These are phyloP conservation scores for Pyronema domesticum DNA, from an alignment of 495 filamentous ascomycete species.

Conservation along the genomic window DNA sequence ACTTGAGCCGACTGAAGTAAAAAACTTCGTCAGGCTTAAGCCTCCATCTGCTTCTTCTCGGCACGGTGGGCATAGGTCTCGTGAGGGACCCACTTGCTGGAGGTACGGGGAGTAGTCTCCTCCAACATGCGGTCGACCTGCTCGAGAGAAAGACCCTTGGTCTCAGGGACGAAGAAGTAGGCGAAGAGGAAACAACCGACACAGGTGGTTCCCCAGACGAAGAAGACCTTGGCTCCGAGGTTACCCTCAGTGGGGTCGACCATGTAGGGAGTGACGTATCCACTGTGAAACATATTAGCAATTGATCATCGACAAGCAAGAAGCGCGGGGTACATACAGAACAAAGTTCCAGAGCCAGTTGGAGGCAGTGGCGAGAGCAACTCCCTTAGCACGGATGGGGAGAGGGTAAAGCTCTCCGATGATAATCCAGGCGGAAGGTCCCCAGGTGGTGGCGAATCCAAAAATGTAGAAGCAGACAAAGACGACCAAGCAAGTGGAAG, in stretches of 20 bases:
- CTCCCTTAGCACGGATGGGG: constrained; percentile 50
- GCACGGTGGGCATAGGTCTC: constrained; percentile 39
- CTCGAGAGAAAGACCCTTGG: constrained; percentile 67
- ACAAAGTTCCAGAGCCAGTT: constrained; percentile 76
- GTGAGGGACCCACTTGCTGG: constrained; percentile 51
- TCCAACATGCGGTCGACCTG: constrained; percentile 72
- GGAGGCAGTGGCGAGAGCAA: constrained; percentile 51
- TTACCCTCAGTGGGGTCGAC: constrained; percentile 56
- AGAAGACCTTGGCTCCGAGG: constrained; percentile 60
- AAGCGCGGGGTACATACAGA: background rate
- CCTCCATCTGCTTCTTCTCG: background rate
- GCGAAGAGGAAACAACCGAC: constrained; percentile 56
- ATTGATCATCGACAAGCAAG: background rate
- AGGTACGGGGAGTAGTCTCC: constrained; percentile 55
- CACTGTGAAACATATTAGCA: constrained; percentile 28
- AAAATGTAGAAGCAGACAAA: constrained; percentile 64
- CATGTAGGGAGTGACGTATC: constrained; percentile 60
- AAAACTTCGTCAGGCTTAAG: too few relatives aligned
- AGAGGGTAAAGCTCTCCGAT: constrained; percentile 59
- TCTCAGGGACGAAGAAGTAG: constrained; percentile 66
- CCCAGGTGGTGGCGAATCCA: constrained; percentile 53
- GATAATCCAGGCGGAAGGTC: constrained; percentile 58
- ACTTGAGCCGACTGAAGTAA: too few relatives aligned
- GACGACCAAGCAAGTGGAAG: constrained; percentile 61
- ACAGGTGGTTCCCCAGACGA: constrained; percentile 62